Conservation (phyloP, 257 asterid species). For the Jasminum sambac region DNA sequence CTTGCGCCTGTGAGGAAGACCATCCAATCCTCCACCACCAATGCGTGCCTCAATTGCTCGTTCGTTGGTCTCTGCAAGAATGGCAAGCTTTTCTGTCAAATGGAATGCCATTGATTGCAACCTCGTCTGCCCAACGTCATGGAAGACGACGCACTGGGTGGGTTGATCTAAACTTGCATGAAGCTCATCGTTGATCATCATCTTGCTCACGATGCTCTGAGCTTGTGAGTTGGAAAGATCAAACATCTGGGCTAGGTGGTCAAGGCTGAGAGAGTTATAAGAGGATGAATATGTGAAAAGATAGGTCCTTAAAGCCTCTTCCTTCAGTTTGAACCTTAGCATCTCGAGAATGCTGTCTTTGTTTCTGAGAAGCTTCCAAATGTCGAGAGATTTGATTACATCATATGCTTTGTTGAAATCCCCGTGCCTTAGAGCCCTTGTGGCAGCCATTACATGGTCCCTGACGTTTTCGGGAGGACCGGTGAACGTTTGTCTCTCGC, state of each 20-base stretch:
- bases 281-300: conserved; percentile 78
- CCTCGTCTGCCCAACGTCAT: conserved; percentile 75
- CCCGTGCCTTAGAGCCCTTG: conserved; percentile 82
- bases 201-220: conserved; percentile 68
- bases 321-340: conserved; percentile 83
- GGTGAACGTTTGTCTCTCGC: conserved; percentile 85
- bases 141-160: conserved; percentile 76
- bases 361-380: conserved; percentile 77
- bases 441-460: conserved; percentile 97
- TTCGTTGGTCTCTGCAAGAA: conserved; percentile 86
- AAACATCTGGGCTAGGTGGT: conserved; percentile 78
- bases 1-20: conserved; percentile 75
- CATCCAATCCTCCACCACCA: conserved; percentile 87
- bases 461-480: conserved; percentile 97
- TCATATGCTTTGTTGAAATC: conserved; percentile 72
- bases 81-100: conserved; percentile 66
- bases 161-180: conserved; percentile 98
- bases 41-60: conserved; percentile 71
- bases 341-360: conserved; percentile 71
- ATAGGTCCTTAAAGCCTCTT: conserved; percentile 88
- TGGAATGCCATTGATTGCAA: conserved; percentile 80
- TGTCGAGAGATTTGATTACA: conserved; percentile 68
- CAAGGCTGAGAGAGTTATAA: conserved; percentile 73
- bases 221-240: conserved; percentile 68
- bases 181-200: conserved; percentile 94